These are phyloP conservation scores for Paracorniculantispora psalliotae DNA, from an alignment of 2,329 filamentous ascomycete genomes.

Conservation along the genomic window DNA sequence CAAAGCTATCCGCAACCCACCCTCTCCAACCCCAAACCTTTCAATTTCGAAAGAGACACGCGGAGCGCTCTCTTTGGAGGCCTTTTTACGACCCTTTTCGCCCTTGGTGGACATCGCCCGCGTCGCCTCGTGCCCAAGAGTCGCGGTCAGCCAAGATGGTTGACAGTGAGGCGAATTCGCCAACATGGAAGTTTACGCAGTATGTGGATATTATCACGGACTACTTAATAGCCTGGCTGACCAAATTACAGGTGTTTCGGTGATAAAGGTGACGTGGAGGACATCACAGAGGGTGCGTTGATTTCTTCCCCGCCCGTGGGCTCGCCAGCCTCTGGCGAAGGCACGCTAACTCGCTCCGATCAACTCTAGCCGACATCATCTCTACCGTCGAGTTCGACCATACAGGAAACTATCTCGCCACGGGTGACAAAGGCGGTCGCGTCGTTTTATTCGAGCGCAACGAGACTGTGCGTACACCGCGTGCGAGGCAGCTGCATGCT, in stretches of 20 bases:
- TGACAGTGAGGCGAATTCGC: slow-evolving; percentile 88
- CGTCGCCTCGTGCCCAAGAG: slow-evolving; percentile 15
- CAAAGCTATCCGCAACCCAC: neutral
- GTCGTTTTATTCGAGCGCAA: slow-evolving; percentile 89
- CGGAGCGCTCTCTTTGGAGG: slow-evolving; percentile 18
- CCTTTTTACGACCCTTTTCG: slow-evolving; percentile 16
- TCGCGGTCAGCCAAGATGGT: slow-evolving; percentile 66
- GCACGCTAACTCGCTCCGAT: slow-evolving; percentile 21
- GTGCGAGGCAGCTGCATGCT: neutral
- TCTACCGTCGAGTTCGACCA: slow-evolving; percentile 89
- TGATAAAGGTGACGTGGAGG: slow-evolving; percentile 98
- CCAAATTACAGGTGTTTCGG: slow-evolving; percentile 76
- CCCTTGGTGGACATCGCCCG: slow-evolving; percentile 10
- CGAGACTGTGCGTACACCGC: slow-evolving; percentile 67
- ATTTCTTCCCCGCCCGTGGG: slow-evolving; percentile 15
- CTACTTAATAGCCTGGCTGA: slow-evolving; percentile 13
- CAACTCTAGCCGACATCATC: slow-evolving; percentile 71
- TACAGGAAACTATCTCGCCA: slow-evolving; percentile 83
- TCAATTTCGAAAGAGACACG: neutral
- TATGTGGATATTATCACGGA: slow-evolving; percentile 46
- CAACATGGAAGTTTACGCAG: slow-evolving; percentile 99
- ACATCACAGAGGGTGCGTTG: slow-evolving; percentile 85
- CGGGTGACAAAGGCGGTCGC: slow-evolving; percentile 82
- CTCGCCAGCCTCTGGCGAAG: slow-evolving; percentile 1
- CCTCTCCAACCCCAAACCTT: neutral